phyloP scores from a whole-genome alignment of 306 rosid species.

The Castanea sativa region DNA sequence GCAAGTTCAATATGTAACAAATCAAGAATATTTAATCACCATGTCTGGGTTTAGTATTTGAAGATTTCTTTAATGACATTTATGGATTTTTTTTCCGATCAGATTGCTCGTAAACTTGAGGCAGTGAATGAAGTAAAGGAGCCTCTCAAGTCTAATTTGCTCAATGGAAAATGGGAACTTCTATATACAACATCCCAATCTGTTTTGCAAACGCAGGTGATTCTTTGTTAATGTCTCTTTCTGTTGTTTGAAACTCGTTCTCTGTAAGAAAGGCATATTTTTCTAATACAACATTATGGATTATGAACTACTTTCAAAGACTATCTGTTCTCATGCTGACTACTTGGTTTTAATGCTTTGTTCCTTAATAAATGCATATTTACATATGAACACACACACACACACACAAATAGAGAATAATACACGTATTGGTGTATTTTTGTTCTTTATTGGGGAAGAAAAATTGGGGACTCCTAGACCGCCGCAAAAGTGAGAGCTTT shows the following conservation, averaged over 20 bases:
- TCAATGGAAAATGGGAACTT: slow-evolving; percentile 97
- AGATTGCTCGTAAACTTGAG: slow-evolving; percentile 88
- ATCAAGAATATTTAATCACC: background rate
- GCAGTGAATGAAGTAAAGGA: slow-evolving; percentile 70
- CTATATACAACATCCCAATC: slow-evolving; percentile 81
- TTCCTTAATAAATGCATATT: no score
- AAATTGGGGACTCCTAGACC: no score
- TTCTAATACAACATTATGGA: background rate
- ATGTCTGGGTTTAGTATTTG: slow-evolving; percentile 22
- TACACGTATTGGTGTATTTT: no score
- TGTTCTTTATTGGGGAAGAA: no score
- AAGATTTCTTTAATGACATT: slow-evolving; percentile 32
- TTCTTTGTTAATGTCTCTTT: background rate
- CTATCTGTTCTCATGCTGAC: background rate
- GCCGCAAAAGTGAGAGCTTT: no score
- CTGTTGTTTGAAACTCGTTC: background rate
- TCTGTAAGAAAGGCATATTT: background rate
- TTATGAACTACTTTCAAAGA: background rate
- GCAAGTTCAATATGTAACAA: background rate
- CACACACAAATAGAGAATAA: no score
- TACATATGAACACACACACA: no score
- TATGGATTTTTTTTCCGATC: background rate
- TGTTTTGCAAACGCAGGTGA: slow-evolving; percentile 66
- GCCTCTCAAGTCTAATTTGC: slow-evolving; percentile 71
- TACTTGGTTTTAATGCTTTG: background rate